Evolutionary conservation across 768 basidiomycete species (phyloP).

Genomic region (Tylopilus rubrobrunneus): DNA sequence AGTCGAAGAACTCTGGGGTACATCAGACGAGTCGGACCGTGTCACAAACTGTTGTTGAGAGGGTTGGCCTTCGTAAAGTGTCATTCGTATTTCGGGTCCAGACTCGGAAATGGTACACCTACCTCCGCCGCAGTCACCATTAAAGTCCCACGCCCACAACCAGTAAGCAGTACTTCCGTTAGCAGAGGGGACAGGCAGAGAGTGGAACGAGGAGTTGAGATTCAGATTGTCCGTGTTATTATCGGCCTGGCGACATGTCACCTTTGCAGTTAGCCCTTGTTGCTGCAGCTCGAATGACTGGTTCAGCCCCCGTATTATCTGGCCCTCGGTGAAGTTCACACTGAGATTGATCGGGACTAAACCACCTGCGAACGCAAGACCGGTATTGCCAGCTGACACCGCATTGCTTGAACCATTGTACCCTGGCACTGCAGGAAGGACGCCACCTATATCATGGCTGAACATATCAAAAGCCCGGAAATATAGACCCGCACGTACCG

Average conservation of each 20-base stretch:
- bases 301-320: not conserved
- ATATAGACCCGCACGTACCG: not conserved
- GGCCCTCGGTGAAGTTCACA: not conserved
- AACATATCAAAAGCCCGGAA: not conserved
- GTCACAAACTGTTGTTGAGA: constrained; percentile 5
- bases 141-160: constrained; percentile 6
- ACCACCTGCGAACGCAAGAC: constrained; percentile 1
- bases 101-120: not conserved
- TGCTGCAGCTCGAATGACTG: constrained; percentile 1
- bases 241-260: not conserved
- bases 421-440: constrained; percentile 4
- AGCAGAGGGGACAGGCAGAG: not conserved
- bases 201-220: not conserved
- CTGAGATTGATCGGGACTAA: not conserved
- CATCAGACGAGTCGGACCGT: not conserved
- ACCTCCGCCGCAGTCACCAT: not conserved
- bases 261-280: constrained; percentile 19
- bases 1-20: not conserved
- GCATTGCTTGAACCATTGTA: not conserved
- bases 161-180: constrained; percentile 3
- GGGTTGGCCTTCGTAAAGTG: not conserved
- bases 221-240: not conserved
- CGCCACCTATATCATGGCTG: not conserved
- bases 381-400: not conserved
- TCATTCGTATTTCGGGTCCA: not conserved